These are phyloP conservation scores for Taphrina confusa DNA, from an alignment of 1,139 yeast species.

Conservation along the genomic window DNA sequence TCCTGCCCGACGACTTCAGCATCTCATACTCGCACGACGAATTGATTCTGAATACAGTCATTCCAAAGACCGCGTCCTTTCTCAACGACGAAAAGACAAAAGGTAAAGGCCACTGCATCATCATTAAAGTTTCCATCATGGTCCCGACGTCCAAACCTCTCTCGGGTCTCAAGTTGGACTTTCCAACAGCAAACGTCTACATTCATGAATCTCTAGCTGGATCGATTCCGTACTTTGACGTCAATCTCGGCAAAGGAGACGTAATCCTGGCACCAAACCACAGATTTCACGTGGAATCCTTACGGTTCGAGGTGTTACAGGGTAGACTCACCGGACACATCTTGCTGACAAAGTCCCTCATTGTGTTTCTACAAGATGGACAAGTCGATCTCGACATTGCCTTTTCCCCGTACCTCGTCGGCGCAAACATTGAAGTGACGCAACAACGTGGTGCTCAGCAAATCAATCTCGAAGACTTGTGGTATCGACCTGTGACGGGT, in stretches of 20 bases:
- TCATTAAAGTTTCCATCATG: constrained; percentile 16
- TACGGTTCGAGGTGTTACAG: background rate
- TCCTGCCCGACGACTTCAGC: constrained; percentile 2
- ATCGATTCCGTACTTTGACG: constrained; percentile 12
- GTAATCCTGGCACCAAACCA: constrained; percentile 7
- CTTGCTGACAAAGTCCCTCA: constrained; percentile 14
- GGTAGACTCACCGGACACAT: constrained; percentile 8
- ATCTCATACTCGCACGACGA: constrained; percentile 2
- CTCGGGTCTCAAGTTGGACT: constrained; percentile 1
- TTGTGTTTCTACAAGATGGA: constrained; percentile 7
- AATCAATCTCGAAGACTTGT: constrained; percentile 12
- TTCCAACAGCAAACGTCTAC: constrained; percentile 21
- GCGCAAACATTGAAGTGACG: constrained; percentile 17
- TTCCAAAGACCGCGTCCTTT: constrained; percentile 1
- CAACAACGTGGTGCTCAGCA: constrained; percentile 6
- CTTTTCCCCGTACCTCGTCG: constrained; percentile 20
- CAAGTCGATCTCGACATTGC: constrained; percentile 16
- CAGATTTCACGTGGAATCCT: constrained; percentile 12
- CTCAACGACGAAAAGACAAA: background rate
- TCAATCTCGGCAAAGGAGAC: constrained; percentile 7
- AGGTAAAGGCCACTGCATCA: constrained; percentile 21
- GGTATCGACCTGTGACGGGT: constrained; percentile 17
- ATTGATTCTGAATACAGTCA: constrained; percentile 1
- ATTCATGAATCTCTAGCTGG: constrained; percentile 19
- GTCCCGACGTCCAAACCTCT: constrained; percentile 24